Conservation (phyloP, 257 asterid genomes). For the Linderniella brevidens region DNA sequence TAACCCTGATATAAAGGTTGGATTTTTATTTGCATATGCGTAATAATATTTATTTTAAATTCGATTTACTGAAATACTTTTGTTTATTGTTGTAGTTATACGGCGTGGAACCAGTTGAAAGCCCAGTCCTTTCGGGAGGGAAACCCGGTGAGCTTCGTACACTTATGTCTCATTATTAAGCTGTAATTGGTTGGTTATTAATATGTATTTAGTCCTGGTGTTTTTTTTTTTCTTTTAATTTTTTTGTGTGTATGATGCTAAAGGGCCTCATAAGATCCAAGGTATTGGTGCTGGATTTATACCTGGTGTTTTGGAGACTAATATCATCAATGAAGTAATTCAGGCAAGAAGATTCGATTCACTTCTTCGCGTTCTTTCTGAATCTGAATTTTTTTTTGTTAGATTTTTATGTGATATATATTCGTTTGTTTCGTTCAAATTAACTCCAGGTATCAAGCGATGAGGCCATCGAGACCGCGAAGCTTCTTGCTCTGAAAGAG, state of each 20-base stretch:
- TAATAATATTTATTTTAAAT: not conserved
- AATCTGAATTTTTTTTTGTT: not conserved
- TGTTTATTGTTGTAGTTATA: conserved; percentile 22
- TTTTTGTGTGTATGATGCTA: conserved; percentile 8
- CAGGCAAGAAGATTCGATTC: conserved; percentile 24
- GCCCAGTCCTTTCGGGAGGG: conserved; percentile 76
- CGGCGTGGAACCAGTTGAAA: conserved; percentile 76
- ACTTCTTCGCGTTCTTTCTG: not conserved
- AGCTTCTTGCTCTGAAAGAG: conserved; percentile 75
- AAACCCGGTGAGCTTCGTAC: conserved; percentile 63
- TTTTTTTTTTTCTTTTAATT: not conserved
- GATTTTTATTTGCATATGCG: not conserved
- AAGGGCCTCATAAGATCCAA: conserved; percentile 96
- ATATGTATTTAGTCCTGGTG: no score
- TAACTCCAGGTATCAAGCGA: conserved; percentile 63
- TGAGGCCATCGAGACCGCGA: conserved; percentile 85
- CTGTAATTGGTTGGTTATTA: no score
- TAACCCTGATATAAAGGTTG: conserved; percentile 38
- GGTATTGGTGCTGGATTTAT: conserved; percentile 96
- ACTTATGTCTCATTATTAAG: no score
- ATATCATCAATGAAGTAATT: conserved; percentile 68
- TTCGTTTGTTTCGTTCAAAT: not conserved
- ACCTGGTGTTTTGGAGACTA: conserved; percentile 71
- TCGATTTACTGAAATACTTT: not conserved
- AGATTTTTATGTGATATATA: not conserved